A percentile compares a stretch with the other conserved stretches of the same genome.
Evolutionary conservation across 345 rosid species (phyloP).

Genomic region (Brassica nigra): DNA sequence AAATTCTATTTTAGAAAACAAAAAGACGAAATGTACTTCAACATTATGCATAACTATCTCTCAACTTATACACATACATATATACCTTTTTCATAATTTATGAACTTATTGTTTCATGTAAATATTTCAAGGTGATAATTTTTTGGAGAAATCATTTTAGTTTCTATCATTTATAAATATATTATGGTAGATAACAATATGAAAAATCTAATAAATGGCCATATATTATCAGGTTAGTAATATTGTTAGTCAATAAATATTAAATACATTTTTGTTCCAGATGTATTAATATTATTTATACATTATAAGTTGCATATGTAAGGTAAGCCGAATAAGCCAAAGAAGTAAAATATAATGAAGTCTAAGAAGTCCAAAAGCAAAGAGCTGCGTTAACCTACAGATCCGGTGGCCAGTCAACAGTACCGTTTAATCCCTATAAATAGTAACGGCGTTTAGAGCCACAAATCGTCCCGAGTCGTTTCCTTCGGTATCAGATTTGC

Average conservation of each 20-base stretch:
- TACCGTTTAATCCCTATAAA: constrained; percentile 37
- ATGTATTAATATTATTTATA: too few relatives aligned
- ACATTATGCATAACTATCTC: neutral
- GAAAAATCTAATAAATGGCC: neutral
- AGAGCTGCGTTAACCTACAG: constrained; percentile 14
- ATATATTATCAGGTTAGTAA: neutral
- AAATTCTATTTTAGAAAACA: neutral
- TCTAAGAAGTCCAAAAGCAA: neutral
- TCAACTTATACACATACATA: neutral
- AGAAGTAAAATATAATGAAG: neutral
- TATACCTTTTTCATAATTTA: neutral
- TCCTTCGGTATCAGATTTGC: constrained; percentile 14
- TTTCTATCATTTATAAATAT: too few relatives aligned
- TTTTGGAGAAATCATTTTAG: too few relatives aligned
- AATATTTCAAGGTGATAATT: too few relatives aligned
- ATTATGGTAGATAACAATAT: too few relatives aligned
- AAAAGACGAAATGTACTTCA: neutral
- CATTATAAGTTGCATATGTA: neutral
- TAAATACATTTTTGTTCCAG: too few relatives aligned
- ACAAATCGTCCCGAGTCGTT: constrained; percentile 30
- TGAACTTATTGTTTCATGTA: neutral
- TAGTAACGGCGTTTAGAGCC: neutral
- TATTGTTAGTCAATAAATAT: neutral
- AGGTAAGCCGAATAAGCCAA: constrained; percentile 30
- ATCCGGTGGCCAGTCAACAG: constrained; percentile 34